Evolutionary conservation across 371 early-diverging fungal genomes (phyloP), one percentile per base, ranked within the genome.

Genomic region (Chytridium lagenaria): DNA sequence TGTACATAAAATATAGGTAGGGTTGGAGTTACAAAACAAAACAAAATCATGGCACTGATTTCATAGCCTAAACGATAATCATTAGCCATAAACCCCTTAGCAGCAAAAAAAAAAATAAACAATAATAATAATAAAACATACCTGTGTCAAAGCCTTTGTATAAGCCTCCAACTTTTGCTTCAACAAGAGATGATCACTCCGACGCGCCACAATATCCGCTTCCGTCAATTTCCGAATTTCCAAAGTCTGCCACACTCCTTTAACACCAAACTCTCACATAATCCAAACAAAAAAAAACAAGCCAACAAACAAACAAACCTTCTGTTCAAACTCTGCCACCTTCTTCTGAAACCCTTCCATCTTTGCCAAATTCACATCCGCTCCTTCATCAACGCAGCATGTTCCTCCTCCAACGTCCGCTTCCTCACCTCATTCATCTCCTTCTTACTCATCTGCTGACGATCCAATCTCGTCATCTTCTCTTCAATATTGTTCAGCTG

Each of bases 401-500:
- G 79, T 59, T 80, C 84, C 38, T 74, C 73, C 64, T 79, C 63
- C 26, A 86, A 44, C 64, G 70, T 67, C 0, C 30, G 22, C 39
- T 79, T 67, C 67, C 72, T 70, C 10, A 44, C 65, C 30, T 52
- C 77, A 34, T 67, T 74, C 23, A 72, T 68, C 50, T 77, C 73
- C 39, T 72, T 73, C 55, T 81, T 82, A 65, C 44, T 59, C 5
- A 38, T 19, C 51, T 79, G 72, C 51, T 86, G 83, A 36, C 78
- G 75, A 59, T 71, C 73, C 28, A 84, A 77, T 49, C 87, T 75
- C 15, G 39, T 30, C 7, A 81, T 34, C 69, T 83, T 84, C 28
- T 84, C 85, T n/a, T 77, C 67, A 28, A 79, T 76, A 51, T 76
- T 75, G 34, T 59, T 68, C 7, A 83, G 71, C 67, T 84, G 87